phyloP scores from a whole-genome alignment of 2,329 filamentous ascomycete species.

The Eutypa lata region DNA sequence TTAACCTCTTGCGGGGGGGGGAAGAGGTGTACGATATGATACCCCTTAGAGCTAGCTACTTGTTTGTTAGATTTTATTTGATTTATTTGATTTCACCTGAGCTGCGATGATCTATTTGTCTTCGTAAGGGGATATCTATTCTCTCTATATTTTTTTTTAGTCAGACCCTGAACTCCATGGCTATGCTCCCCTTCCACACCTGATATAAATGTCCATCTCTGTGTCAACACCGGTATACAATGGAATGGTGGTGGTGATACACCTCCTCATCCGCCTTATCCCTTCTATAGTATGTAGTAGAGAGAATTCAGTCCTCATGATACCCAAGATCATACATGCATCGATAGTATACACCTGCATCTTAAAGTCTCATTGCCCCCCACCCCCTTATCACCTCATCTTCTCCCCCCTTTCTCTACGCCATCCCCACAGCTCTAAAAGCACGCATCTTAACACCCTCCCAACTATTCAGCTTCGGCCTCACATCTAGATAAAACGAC shows the following conservation, averaged over 20 bases:
- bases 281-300: neutral
- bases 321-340: no score
- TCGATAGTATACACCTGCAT: no score
- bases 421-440: conserved; percentile 47
- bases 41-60: conserved; percentile 6
- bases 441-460: conserved; percentile 67
- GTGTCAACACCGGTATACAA: neutral
- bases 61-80: neutral
- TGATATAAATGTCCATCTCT: neutral
- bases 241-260: neutral
- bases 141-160: neutral
- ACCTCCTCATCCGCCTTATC: neutral
- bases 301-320: no score
- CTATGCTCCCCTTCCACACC: neutral
- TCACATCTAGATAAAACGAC: conserved; percentile 66
- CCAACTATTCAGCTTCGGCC: conserved; percentile 66
- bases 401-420: conserved; percentile 27
- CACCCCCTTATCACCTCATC: neutral
- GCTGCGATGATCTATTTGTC: neutral
- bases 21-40: conserved; percentile 7
- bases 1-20: neutral
- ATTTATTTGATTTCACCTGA: neutral
- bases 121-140: neutral
- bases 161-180: neutral
- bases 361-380: no score